Evolutionary conservation across 257 asterid genomes (phyloP).

Genomic region (Fraxinus quadrangulata): DNA sequence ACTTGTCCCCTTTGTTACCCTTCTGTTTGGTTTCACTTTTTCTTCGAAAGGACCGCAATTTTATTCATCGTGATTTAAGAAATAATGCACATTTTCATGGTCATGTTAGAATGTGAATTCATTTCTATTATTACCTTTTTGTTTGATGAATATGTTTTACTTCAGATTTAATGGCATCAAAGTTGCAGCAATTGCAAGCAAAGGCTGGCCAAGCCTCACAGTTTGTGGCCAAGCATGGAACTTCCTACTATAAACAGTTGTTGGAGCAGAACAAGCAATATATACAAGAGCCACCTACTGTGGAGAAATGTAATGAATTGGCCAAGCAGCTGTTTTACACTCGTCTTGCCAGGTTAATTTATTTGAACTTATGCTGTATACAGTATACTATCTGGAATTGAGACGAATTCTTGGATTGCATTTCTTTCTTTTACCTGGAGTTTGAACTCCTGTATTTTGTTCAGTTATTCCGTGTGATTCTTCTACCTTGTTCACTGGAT

Average conservation of each 20-base stretch:
- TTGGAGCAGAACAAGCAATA: slow-evolving; percentile 69
- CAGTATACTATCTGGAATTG: not conserved
- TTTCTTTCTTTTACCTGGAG: not conserved
- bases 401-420: not conserved
- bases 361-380: not conserved
- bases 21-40: not conserved
- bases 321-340: slow-evolving; percentile 65
- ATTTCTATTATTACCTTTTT: not conserved
- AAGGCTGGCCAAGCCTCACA: slow-evolving; percentile 61
- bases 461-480: not conserved
- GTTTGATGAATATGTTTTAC: slow-evolving; percentile 30
- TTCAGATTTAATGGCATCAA: slow-evolving; percentile 49
- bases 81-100: not conserved
- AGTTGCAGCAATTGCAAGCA: slow-evolving; percentile 55
- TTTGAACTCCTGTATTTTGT: not conserved
- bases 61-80: not conserved
- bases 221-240: slow-evolving; percentile 54
- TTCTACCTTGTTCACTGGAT: not conserved
- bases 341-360: slow-evolving; percentile 66
- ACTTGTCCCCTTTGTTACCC: not conserved
- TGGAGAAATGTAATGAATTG: slow-evolving; percentile 59
- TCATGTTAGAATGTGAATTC: not conserved
- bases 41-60: not conserved
- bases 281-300: slow-evolving; percentile 61
- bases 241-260: slow-evolving; percentile 57